These are phyloP conservation scores for Yamadazyma sp. DNA, from an alignment of 1,139 yeast genomes.

Conservation along the genomic window DNA sequence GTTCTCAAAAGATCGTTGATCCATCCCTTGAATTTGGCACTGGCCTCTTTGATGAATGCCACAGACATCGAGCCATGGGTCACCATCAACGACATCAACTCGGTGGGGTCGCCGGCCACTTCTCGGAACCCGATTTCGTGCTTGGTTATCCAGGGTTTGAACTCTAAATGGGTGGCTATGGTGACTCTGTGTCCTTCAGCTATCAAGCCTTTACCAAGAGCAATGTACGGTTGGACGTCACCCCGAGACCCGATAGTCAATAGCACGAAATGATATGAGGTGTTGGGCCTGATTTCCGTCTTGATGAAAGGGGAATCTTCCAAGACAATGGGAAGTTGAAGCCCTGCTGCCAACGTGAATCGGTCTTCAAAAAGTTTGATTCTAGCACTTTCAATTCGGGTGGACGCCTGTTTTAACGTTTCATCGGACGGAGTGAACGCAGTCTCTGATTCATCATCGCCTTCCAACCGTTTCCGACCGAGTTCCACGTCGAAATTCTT, in stretches of 20 bases:
- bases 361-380: constrained; percentile 63
- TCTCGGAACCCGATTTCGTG: constrained; percentile 69
- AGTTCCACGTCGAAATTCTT: constrained; percentile 20
- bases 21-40: constrained; percentile 76
- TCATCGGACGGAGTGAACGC: constrained; percentile 13
- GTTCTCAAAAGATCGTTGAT: constrained; percentile 65
- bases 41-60: constrained; percentile 79
- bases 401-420: constrained; percentile 20
- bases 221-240: constrained; percentile 94
- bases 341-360: constrained; percentile 56
- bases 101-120: constrained; percentile 92
- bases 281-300: constrained; percentile 52
- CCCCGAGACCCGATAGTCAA: constrained; percentile 94
- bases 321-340: constrained; percentile 64
- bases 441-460: constrained; percentile 8
- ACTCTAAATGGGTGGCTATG: constrained; percentile 84
- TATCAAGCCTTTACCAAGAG: constrained; percentile 75
- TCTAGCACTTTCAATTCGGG: constrained; percentile 47
- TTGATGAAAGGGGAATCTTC: constrained; percentile 62
- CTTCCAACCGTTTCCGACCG: constrained; percentile 16
- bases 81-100: constrained; percentile 89
- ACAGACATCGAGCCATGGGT: constrained; percentile 86
- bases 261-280: constrained; percentile 61
- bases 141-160: constrained; percentile 66
- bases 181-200: constrained; percentile 81